These are phyloP conservation scores for Leucocoprinus birnbaumii DNA, from an alignment of 768 basidiomycete genomes.

Conservation along the genomic window DNA sequence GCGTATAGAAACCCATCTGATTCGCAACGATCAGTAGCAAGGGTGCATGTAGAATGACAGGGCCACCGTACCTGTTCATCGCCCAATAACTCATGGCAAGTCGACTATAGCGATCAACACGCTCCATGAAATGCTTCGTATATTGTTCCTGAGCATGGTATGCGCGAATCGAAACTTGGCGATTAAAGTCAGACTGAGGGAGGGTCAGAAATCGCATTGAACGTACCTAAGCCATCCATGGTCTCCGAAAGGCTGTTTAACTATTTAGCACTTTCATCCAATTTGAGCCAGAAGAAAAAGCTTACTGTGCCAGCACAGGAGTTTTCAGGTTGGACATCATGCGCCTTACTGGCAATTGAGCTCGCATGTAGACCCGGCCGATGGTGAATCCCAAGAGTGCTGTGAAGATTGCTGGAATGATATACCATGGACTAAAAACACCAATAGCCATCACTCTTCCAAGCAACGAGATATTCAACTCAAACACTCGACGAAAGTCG, in stretches of 20 bases:
- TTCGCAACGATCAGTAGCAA: too few relatives aligned
- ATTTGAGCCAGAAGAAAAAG: too few relatives aligned
- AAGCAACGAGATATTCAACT: constrained; percentile 26
- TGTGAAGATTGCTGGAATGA: constrained; percentile 38
- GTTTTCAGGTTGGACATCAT: constrained; percentile 29
- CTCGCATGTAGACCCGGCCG: constrained; percentile 38
- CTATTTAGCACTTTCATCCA: too few relatives aligned
- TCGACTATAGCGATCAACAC: constrained; percentile 53
- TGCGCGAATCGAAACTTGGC: constrained; percentile 53
- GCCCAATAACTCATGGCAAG: constrained; percentile 21
- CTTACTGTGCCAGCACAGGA: constrained; percentile 34
- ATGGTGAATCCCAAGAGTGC: constrained; percentile 37
- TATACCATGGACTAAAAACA: constrained; percentile 37
- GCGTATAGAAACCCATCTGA: constrained; percentile 41
- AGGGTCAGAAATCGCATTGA: not conserved
- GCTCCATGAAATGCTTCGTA: constrained; percentile 38
- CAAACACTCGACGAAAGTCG: constrained; percentile 24
- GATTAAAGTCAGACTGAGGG: not conserved
- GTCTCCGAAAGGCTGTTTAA: constrained; percentile 20
- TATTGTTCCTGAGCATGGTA: constrained; percentile 54
- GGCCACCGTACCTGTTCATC: not conserved
- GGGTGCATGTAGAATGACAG: not conserved
- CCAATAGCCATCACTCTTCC: constrained; percentile 38
- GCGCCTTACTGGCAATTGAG: constrained; percentile 37
- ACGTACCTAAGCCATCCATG: constrained; percentile 48